A percentile compares a stretch with the other conserved stretches of the same genome.
phyloP scores from a whole-genome alignment of 2,329 filamentous ascomycete species.

The Cytospora paraplurivora region DNA sequence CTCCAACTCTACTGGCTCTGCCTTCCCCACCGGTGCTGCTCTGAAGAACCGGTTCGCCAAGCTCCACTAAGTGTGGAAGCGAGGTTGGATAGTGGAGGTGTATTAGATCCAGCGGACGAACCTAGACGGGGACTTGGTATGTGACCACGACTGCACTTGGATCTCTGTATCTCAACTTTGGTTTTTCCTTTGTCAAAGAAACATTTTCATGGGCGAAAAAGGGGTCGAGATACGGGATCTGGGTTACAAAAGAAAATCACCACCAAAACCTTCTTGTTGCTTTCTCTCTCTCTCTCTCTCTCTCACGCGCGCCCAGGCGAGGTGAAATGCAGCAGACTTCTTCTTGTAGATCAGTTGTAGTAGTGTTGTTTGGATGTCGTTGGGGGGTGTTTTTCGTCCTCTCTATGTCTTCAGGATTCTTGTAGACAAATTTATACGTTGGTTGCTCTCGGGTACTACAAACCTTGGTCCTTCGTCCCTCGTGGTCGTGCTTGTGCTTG shows the following conservation, averaged over 20 bases:
- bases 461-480: no score
- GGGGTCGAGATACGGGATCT: neutral
- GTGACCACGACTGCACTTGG: slow-evolving; percentile 27
- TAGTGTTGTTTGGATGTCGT: no score
- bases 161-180: slow-evolving; percentile 23
- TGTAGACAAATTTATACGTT: no score
- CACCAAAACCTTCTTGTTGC: neutral
- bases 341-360: neutral
- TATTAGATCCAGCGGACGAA: slow-evolving; percentile 6
- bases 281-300: neutral
- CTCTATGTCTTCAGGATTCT: no score
- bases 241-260: neutral
- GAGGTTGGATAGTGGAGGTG: neutral
- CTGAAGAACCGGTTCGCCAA: slow-evolving; percentile 28
- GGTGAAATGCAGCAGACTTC: neutral
- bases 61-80: slow-evolving; percentile 23
- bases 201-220: neutral
- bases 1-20: slow-evolving; percentile 23
- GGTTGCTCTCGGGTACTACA: no score
- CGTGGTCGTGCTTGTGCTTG: no score
- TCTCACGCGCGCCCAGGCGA: neutral
- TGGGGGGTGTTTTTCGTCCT: no score
- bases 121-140: slow-evolving; percentile 25
- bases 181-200: slow-evolving; percentile 23
- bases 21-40: slow-evolving; percentile 26